Evolutionary conservation across 345 rosid genomes (phyloP), one percentile per base, ranked within the genome.

Genomic region (Syzygium jambos): DNA sequence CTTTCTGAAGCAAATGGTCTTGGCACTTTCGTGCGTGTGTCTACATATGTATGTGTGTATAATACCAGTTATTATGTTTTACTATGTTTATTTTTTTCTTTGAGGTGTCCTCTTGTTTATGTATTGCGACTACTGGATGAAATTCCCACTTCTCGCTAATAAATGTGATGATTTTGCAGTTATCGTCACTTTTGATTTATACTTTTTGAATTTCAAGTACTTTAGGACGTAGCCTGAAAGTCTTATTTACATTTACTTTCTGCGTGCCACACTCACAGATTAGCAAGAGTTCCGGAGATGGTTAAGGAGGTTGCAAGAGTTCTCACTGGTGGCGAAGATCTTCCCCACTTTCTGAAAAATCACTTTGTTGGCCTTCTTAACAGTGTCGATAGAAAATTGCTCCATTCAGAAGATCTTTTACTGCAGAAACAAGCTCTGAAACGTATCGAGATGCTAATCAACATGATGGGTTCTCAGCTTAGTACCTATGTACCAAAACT

Each of bases 341-440:
- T 96, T 90, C 93, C 98, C 65, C 93, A 92, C 85, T 97, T 97
- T 90, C 90, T 96, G 91, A 95, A 96, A 91, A 95, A 95, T 92
- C 99, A 97, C 92, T 97, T 97, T 96, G 99, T 97, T 91, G 95
- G 98, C 85, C 98, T 97, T 83, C 99, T 97, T 84, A 96, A 97
- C 89, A 94, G 96, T 89, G 95, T 97, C 52, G 99, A 97, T 89
- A 93, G 96, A 91, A 96, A 95, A 89, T 93, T 95, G 99, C 97
- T 95, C 85, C 99, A 95, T 89, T 92, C 98, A 51, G 96, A 94
- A 86, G 95, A 95, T 87, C 78, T 90, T 87, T 92, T 90, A 25
- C 91, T 94, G 90, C 99, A 96, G 95, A 95, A 91, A 90, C 98
- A 96, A 93, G 99, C 99, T 87, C 87, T 97, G 93, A 91, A 91